A percentile compares a stretch with the other conserved stretches of the same genome.
These are phyloP conservation scores for Eucalyptus rudis DNA, from an alignment of 345 rosid genomes.

Conservation along the genomic window DNA sequence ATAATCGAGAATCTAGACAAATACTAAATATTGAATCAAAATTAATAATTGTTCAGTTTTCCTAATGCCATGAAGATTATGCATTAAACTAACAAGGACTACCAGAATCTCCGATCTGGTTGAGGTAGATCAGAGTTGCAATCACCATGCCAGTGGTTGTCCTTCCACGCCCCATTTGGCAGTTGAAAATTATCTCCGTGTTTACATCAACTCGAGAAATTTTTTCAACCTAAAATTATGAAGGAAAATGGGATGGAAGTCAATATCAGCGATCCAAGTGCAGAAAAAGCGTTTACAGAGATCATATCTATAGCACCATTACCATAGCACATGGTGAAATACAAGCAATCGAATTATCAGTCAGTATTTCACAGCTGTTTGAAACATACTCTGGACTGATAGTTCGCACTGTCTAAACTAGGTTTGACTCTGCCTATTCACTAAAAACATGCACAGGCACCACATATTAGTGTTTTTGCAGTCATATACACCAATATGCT, in stretches of 20 bases:
- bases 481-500: neutral
- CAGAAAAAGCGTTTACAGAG: neutral
- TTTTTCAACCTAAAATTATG: conserved; percentile 57
- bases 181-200: conserved; percentile 77
- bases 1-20: neutral
- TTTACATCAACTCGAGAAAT: conserved; percentile 65
- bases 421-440: neutral
- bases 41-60: neutral
- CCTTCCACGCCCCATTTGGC: conserved; percentile 99
- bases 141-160: conserved; percentile 99
- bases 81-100: conserved; percentile 7
- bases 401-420: neutral
- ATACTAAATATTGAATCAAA: neutral
- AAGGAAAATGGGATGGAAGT: neutral
- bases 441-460: neutral
- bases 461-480: neutral
- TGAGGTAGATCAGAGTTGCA: conserved; percentile 84
- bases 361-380: neutral
- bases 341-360: neutral
- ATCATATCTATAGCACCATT: neutral
- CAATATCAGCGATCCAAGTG: neutral
- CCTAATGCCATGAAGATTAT: neutral
- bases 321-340: neutral
- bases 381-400: neutral
- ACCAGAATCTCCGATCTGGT: conserved; percentile 89